Conservation (phyloP, 2,329 filamentous ascomycete genomes). For the Ophiostoma montium region DNA sequence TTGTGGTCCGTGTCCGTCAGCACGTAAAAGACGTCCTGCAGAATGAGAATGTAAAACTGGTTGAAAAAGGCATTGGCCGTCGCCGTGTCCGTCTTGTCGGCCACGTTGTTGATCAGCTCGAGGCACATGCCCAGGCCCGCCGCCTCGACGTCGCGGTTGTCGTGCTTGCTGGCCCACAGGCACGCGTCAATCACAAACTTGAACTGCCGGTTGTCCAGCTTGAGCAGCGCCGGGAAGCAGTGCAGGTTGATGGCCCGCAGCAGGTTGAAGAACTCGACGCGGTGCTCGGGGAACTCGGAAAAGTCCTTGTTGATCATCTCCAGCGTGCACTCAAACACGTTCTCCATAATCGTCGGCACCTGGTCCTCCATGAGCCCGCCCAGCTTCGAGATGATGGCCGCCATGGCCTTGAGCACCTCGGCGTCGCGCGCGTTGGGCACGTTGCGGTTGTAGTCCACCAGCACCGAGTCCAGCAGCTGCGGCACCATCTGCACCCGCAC, state of each 20-base stretch:
- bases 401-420: slow-evolving; percentile 94
- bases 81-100: slow-evolving; percentile 70
- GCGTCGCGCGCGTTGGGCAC: slow-evolving; percentile 91
- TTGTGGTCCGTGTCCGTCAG: slow-evolving; percentile 97
- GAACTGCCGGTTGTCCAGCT: slow-evolving; percentile 91
- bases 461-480: slow-evolving; percentile 82
- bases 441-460: slow-evolving; percentile 94
- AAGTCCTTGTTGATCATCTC: slow-evolving; percentile 99
- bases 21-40: slow-evolving; percentile 97
- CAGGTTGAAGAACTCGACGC: slow-evolving; percentile 98
- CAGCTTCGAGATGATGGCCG: slow-evolving; percentile 90
- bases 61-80: slow-evolving; percentile 96
- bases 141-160: slow-evolving; percentile 94
- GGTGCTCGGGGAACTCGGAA: slow-evolving; percentile 95
- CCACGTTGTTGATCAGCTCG: slow-evolving; percentile 94
- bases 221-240: slow-evolving; percentile 88
- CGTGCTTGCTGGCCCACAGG: slow-evolving; percentile 99
- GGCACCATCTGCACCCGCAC: slow-evolving; percentile 90
- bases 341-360: slow-evolving; percentile 94
- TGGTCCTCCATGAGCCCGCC: slow-evolving; percentile 96
- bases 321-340: slow-evolving; percentile 93
- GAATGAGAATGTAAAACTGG: slow-evolving; percentile 87
- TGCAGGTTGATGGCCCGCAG: slow-evolving; percentile 91
- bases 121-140: slow-evolving; percentile 97
- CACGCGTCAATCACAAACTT: slow-evolving; percentile 99